Evolutionary conservation across 768 basidiomycete genomes (phyloP), one percentile per base, ranked within the genome.

Genomic region (Amanita exitialis): DNA sequence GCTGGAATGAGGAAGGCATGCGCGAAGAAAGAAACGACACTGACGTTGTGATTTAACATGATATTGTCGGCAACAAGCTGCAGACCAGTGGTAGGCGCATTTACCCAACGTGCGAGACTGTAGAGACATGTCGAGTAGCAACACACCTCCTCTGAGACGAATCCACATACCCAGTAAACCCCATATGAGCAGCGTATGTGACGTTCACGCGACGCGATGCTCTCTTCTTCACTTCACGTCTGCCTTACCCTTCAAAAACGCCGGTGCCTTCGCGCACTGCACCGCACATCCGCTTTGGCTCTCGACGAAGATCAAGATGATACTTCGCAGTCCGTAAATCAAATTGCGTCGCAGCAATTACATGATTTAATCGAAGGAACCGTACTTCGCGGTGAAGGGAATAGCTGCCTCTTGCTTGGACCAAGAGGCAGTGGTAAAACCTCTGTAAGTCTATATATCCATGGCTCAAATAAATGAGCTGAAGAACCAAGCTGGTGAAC

Each of bases 381-480:
- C 1, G 73, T 87, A 4, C 68, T 68, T 18, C 77, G 92, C 25
- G 86, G 85, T 8, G 94, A 97, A 70, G 93, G 94, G 3, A 97
- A 97, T 55, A 95, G 92, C 52, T 96, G 93, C 60, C 73, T 96
- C 49, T 61, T 97, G 3, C 72, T 92, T 39, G 94, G 94, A 16
- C 84, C 90, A 1, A 74, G 83, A 53, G 90, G 90, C 13, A 86
- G 84, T 54, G 94, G 93, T 16, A 96, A 97, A 68, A 84, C 87
- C 1, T 72, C 72, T 53, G 90, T 90, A 63, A 59, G 78, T 34
- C 8, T 43, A 44, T 13, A 38, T 27, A 20, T 13, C 50, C 36
- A 13, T 15, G 32, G 42, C 2, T 6, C 25, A 47, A 7, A 15
- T n/a, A 21, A 43, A 44, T 23, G 35, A 45, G 54, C 52, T 56